Conservation (phyloP, 805 yeast genomes). For the Candida suzukii region DNA sequence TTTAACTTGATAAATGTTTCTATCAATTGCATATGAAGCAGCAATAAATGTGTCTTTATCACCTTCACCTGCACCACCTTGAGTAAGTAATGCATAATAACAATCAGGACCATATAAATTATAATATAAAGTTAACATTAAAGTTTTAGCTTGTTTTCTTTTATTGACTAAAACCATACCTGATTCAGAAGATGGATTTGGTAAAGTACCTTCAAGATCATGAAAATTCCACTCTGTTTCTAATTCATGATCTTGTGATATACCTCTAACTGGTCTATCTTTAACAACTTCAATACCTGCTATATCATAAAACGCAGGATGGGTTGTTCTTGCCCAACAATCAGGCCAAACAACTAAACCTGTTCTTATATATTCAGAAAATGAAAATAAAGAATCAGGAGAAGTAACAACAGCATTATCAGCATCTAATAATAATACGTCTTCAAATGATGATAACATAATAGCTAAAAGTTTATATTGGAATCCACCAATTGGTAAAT, state of each 20-base stretch:
- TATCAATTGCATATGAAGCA: slow-evolving; percentile 43
- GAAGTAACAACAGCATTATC: slow-evolving; percentile 40
- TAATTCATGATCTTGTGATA: slow-evolving; percentile 11
- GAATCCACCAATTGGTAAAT: slow-evolving; percentile 33
- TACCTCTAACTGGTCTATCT: slow-evolving; percentile 28
- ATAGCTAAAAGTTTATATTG: slow-evolving; percentile 47
- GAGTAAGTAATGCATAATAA: slow-evolving; percentile 62
- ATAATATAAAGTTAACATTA: slow-evolving; percentile 54
- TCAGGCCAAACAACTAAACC: slow-evolving; percentile 62
- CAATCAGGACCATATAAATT: slow-evolving; percentile 57
- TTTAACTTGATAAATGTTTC: slow-evolving; percentile 39
- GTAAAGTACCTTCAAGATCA: slow-evolving; percentile 55
- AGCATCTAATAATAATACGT: slow-evolving; percentile 41
- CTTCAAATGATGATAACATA: slow-evolving; percentile 37
- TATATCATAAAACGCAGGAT: slow-evolving; percentile 52
- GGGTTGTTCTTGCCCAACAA: slow-evolving; percentile 62
- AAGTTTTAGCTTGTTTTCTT: slow-evolving; percentile 43
- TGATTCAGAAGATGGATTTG: slow-evolving; percentile 63
- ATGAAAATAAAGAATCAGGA: slow-evolving; percentile 39
- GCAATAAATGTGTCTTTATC: slow-evolving; percentile 72
- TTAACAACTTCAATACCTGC: slow-evolving; percentile 33
- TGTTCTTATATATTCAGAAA: slow-evolving; percentile 32
- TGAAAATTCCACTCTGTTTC: slow-evolving; percentile 39
- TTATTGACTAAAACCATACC: slow-evolving; percentile 63
- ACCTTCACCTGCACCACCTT: slow-evolving; percentile 72